Evolutionary conservation across 257 asterid species (phyloP).

Genomic region (Coffea eugenioides): DNA sequence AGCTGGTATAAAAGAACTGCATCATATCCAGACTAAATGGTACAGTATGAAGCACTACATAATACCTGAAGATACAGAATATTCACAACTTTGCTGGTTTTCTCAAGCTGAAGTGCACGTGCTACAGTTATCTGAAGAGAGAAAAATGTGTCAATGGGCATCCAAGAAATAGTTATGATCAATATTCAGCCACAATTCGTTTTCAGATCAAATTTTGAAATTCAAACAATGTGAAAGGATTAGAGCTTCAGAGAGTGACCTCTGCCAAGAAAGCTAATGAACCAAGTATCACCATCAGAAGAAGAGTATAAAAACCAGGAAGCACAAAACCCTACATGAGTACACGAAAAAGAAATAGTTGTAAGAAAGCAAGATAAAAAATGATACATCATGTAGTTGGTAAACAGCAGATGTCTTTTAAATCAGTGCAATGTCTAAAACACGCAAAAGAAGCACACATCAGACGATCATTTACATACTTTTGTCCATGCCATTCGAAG

Average conservation of each 20-base stretch:
- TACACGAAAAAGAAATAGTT: conserved; percentile 6
- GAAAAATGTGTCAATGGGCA: not conserved
- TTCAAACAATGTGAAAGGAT: not conserved
- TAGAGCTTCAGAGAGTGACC: conserved; percentile 25
- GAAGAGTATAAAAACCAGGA: conserved; percentile 32
- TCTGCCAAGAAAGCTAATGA: conserved; percentile 40
- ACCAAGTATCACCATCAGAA: conserved; percentile 35
- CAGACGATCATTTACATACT: not conserved
- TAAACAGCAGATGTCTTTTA: not conserved
- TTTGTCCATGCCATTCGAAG: not conserved
- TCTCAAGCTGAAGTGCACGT: conserved; percentile 49
- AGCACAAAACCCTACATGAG: conserved; percentile 30
- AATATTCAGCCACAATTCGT: not conserved
- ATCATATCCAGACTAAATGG: not conserved
- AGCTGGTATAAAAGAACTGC: not conserved
- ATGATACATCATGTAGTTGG: not conserved
- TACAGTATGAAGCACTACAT: not conserved
- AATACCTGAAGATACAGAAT: conserved; percentile 38
- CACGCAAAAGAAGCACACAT: not conserved
- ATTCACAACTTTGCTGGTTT: conserved; percentile 38
- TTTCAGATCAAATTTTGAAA: not conserved
- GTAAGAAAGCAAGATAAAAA: not conserved
- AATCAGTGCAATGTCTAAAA: not conserved
- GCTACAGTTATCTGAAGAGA: conserved; percentile 36
- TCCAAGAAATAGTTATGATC: not conserved